Evolutionary conservation across 164 flowering plant species (phyloP), one percentile per base, ranked within the genome.

Genomic region (Magnolia officinalis): DNA sequence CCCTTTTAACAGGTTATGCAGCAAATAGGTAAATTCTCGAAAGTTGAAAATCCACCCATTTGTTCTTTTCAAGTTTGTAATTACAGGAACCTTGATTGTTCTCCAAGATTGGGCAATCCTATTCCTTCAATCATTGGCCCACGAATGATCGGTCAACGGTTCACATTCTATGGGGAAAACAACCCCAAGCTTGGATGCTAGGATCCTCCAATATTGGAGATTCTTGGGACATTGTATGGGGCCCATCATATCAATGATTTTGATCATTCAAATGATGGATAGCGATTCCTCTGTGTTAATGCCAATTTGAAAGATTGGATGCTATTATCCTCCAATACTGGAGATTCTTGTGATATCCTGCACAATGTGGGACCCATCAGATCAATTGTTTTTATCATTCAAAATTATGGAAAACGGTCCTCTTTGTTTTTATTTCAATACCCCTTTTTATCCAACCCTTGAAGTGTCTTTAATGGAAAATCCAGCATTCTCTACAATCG

Each of bases 401-500:
- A 3, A 37, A 37, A 37, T 4, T 63, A 5, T 26, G 29, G 29
- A 26, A 26, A 26, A 26, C 29, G 14, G 7, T 52, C 13, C 16
- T 52, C 13, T 52, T 52, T 52, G 29, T 14, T 8, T 52, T 52
- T 52, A 52, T 52, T 11, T 2, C 18, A 14, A 16, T 55, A 1
- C 18, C 10, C 61, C 10, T 55, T 55, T 55, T 16, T 11, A 55
- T 3, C 61, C 13, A 55, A 55, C 18, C 61, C 18, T 55, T 55
- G 18, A 55, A 55, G 18, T 55, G 8, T 11, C 61, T 55, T 9
- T 69, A 11, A 72, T 72, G 63, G 49, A 50, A 55, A 72, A 51
- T 29, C 49, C 83, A 95, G 98, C 72, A 93, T 96, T 79, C 86
- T 96, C 2, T 96, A 96, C 82, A 94, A 94, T 77, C 92, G 98